Evolutionary conservation across 2,329 filamentous ascomycete species (phyloP).

Genomic region (Aspergillus intermedius): DNA sequence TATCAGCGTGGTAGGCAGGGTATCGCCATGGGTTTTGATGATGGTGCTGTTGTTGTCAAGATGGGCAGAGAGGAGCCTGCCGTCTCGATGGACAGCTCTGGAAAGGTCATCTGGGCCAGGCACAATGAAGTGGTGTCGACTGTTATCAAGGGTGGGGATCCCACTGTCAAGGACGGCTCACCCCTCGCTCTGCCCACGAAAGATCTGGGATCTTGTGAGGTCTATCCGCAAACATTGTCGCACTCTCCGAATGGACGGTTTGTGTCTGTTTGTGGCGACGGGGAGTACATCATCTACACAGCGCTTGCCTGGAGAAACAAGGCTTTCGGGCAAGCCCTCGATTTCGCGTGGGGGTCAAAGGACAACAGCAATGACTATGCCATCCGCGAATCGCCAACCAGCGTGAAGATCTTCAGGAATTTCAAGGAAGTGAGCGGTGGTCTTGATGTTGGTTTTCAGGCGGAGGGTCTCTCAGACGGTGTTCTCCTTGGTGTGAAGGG

Average conservation of each 20-base stretch:
- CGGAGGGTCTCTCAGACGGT: constrained; percentile 83
- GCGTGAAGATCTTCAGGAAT: constrained; percentile 96
- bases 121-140: constrained; percentile 93
- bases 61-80: constrained; percentile 96
- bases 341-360: constrained; percentile 95
- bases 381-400: constrained; percentile 88
- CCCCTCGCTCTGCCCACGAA: constrained; percentile 83
- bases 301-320: constrained; percentile 96
- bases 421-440: constrained; percentile 87
- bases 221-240: constrained; percentile 88
- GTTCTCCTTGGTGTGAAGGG: constrained; percentile 90
- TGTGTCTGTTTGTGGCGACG: constrained; percentile 85
- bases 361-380: constrained; percentile 98
- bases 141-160: constrained; percentile 88
- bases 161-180: constrained; percentile 77
- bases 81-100: constrained; percentile 92
- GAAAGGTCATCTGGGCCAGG: constrained; percentile 92
- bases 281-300: constrained; percentile 98
- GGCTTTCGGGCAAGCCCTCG: constrained; percentile 87
- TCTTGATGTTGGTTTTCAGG: constrained; percentile 90
- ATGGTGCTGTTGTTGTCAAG: constrained; percentile 95
- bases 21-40: constrained; percentile 92
- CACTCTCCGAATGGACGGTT: constrained; percentile 96
- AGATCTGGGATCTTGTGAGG: constrained; percentile 90
- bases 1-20: constrained; percentile 94